phyloP scores from a whole-genome alignment of 2,329 filamentous ascomycete species.

The Fusarium longipes region DNA sequence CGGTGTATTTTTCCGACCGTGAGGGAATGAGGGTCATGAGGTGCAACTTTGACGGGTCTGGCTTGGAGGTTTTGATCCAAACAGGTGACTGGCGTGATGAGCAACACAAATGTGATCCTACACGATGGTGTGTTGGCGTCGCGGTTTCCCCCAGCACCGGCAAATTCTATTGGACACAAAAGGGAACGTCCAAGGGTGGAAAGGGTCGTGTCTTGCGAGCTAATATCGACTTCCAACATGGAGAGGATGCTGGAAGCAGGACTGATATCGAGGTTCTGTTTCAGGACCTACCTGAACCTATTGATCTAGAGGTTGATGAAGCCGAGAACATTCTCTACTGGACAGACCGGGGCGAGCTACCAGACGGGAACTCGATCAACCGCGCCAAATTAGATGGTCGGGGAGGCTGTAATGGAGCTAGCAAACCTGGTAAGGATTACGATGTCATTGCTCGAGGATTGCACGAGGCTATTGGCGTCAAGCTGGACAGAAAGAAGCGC shows the following conservation, averaged over 20 bases:
- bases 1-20: constrained; percentile 1
- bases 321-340: background rate
- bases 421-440: accelerated
- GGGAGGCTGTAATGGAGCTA: accelerated
- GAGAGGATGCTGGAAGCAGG: background rate
- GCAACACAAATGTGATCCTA: background rate
- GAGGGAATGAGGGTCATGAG: constrained; percentile 10
- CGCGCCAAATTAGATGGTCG: background rate
- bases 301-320: background rate
- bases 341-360: constrained; percentile 1
- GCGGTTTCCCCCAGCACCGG: background rate
- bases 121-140: constrained; percentile 3
- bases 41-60: constrained; percentile 1
- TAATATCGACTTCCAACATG: background rate
- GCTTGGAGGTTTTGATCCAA: background rate
- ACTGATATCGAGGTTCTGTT: constrained; percentile 8
- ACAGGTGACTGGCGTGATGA: background rate
- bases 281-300: background rate
- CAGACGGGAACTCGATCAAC: background rate
- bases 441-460: background rate
- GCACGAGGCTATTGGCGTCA: constrained; percentile 1
- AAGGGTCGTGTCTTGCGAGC: background rate
- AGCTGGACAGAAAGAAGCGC: accelerated
- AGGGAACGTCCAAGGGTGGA: background rate
- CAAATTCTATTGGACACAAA: constrained; percentile 14